Evolutionary conservation across 148 eudicot genomes (phyloP).

Genomic region (Amaranthus cruentus): DNA sequence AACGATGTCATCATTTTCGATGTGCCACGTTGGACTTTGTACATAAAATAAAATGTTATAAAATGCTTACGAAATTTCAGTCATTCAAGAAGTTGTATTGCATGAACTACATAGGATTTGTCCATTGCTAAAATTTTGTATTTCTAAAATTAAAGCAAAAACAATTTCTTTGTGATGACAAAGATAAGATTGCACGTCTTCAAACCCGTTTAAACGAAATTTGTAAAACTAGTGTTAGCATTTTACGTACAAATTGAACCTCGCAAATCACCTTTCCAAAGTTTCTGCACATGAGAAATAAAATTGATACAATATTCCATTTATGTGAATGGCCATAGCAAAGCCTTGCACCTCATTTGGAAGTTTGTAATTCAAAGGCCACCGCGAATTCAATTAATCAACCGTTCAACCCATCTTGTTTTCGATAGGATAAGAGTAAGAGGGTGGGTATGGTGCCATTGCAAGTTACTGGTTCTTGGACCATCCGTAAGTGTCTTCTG

Average conservation of each 20-base stretch:
- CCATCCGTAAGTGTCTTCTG: constrained; percentile 80
- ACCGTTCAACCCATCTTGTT: not conserved
- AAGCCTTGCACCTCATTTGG: not conserved
- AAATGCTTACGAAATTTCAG: too few species aligned
- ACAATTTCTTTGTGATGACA: too few species aligned
- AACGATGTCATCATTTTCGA: too few species aligned
- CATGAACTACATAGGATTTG: too few species aligned
- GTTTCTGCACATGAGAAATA: not conserved
- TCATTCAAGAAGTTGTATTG: too few species aligned
- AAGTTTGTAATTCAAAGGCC: not conserved
- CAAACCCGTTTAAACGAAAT: too few species aligned
- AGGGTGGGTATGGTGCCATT: not conserved
- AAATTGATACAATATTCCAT: not conserved
- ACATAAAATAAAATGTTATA: too few species aligned
- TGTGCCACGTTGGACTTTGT: not conserved
- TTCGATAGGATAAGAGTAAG: not conserved
- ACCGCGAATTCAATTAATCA: not conserved
- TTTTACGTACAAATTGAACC: not conserved
- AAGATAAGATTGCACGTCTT: too few species aligned
- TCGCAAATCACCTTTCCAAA: not conserved
- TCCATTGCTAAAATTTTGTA: too few species aligned
- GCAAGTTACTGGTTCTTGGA: constrained; percentile 34
- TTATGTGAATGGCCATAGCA: not conserved
- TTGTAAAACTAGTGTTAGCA: not conserved
- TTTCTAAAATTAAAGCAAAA: too few species aligned